These are phyloP conservation scores for Fusarium pininemorale DNA, from an alignment of 2,329 filamentous ascomycete genomes.

Conservation along the genomic window DNA sequence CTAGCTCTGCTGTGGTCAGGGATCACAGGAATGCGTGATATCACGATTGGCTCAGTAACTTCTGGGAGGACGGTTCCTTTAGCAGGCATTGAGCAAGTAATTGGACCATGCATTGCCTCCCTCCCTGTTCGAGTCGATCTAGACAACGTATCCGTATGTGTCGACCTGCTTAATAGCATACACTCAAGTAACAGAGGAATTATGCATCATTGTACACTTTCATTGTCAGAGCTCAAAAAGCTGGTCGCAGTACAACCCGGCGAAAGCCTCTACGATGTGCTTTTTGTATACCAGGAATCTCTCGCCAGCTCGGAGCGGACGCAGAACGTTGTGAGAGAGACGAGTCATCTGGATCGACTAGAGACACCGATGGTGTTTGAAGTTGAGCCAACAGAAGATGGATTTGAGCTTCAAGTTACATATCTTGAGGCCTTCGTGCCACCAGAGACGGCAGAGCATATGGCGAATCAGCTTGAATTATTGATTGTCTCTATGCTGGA, in stretches of 20 bases:
- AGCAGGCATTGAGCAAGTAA: constrained; percentile 72
- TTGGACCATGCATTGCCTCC: constrained; percentile 83
- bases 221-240: constrained; percentile 76
- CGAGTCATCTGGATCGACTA: constrained; percentile 73
- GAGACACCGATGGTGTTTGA: constrained; percentile 83
- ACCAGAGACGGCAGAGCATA: constrained; percentile 59
- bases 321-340: constrained; percentile 57
- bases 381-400: constrained; percentile 67
- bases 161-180: constrained; percentile 70
- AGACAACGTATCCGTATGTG: constrained; percentile 57
- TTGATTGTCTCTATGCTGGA: constrained; percentile 51
- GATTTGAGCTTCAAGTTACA: constrained; percentile 57
- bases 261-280: constrained; percentile 74
- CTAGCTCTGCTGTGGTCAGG: constrained; percentile 71
- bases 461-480: constrained; percentile 70
- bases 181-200: constrained; percentile 73
- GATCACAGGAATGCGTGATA: constrained; percentile 71
- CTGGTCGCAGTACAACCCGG: constrained; percentile 63
- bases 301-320: constrained; percentile 52
- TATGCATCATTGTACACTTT: constrained; percentile 69
- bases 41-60: constrained; percentile 80
- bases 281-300: constrained; percentile 88
- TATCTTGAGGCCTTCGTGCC: constrained; percentile 62
- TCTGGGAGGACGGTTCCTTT: constrained; percentile 83
- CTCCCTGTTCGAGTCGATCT: constrained; percentile 76